Evolutionary conservation across 441 rosid genomes (phyloP).

Genomic region (Capsella rubella): DNA sequence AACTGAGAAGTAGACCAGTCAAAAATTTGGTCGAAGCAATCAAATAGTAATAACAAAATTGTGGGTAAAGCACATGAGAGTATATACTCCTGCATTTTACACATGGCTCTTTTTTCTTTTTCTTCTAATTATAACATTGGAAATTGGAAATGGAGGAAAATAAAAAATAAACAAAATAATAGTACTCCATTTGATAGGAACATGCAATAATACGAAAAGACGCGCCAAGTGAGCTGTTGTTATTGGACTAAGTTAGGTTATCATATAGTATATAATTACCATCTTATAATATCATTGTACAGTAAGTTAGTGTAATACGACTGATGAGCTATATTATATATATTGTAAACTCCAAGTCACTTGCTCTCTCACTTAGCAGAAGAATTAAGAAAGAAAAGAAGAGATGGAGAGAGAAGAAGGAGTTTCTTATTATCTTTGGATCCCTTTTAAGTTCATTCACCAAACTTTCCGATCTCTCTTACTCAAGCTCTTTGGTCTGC

Average conservation of each 20-base stretch:
- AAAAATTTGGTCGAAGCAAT: too few species aligned
- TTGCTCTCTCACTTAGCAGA: slow-evolving; percentile 18
- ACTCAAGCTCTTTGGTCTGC: slow-evolving; percentile 37
- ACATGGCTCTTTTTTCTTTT: too few species aligned
- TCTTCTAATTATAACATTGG: too few species aligned
- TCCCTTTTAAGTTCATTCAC: slow-evolving; percentile 37
- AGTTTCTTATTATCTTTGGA: slow-evolving; percentile 33
- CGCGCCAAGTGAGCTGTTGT: slow-evolving; percentile 35
- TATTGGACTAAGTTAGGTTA: slow-evolving; percentile 16
- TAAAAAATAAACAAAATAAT: background rate
- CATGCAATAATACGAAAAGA: slow-evolving; percentile 24
- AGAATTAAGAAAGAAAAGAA: background rate
- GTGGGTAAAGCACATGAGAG: too few species aligned
- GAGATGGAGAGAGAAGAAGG: slow-evolving; percentile 39
- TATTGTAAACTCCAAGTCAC: slow-evolving; percentile 14
- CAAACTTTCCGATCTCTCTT: slow-evolving; percentile 32
- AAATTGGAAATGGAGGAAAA: too few species aligned
- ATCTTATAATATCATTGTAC: background rate
- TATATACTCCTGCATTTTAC: too few species aligned
- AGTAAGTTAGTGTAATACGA: background rate
- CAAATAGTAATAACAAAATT: too few species aligned
- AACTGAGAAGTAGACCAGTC: too few species aligned
- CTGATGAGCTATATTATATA: background rate
- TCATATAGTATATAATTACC: background rate
- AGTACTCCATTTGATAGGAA: background rate